These are phyloP conservation scores for Cladorrhinum sp. DNA, from an alignment of 2,329 filamentous ascomycete genomes.

Conservation along the genomic window DNA sequence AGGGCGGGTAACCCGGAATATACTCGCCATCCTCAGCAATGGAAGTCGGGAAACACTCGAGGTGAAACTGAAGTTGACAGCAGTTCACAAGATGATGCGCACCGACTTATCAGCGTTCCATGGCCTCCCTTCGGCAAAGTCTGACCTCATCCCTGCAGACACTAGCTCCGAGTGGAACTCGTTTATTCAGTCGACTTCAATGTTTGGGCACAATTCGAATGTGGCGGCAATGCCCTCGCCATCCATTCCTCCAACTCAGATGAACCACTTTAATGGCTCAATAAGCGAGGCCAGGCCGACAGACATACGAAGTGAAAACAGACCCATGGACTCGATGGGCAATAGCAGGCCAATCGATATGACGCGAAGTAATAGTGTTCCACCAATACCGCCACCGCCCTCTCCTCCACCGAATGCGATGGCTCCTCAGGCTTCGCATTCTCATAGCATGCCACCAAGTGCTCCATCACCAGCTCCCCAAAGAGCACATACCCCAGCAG, in stretches of 20 bases:
- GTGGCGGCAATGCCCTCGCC: conserved; percentile 35
- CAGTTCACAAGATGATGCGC: conserved; percentile 59
- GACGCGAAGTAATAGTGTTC: conserved; percentile 17
- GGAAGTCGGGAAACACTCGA: conserved; percentile 86
- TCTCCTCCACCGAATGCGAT: conserved; percentile 11
- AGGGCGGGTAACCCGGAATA: conserved; percentile 83
- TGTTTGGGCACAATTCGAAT: conserved; percentile 40
- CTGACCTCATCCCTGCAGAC: conserved; percentile 53
- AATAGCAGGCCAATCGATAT: conserved; percentile 17
- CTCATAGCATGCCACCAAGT: conserved; percentile 9
- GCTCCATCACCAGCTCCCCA: conserved; percentile 24
- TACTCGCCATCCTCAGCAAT: conserved; percentile 78
- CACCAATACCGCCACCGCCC: conserved; percentile 19
- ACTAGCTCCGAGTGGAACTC: conserved; percentile 68
- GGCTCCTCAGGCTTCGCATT: conserved; percentile 8
- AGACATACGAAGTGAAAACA: conserved; percentile 7
- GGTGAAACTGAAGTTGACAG: conserved; percentile 83
- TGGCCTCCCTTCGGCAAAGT: conserved; percentile 19
- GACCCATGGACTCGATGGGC: conserved; percentile 16
- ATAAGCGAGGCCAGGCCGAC: conserved; percentile 16
- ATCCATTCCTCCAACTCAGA: conserved; percentile 30
- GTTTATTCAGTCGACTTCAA: conserved; percentile 70
- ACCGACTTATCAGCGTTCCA: conserved; percentile 29
- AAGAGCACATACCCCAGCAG: conserved; percentile 15
- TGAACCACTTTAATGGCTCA: conserved; percentile 16